Base-by-base conservation (phyloP, 805 yeast genomes). In the Hanseniaspora lindneri region DNA sequence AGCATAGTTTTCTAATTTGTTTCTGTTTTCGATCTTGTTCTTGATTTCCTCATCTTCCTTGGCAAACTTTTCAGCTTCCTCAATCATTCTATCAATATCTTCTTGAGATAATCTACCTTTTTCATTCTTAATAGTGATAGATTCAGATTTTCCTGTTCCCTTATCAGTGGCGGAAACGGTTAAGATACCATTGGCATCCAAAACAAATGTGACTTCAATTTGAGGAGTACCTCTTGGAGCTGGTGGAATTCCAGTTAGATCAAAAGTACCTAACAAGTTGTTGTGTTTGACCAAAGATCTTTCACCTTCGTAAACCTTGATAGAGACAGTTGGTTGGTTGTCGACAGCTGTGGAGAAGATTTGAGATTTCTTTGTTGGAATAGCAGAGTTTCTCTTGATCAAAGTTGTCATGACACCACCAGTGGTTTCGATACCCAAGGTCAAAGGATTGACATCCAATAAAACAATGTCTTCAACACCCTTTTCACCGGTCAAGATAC, bases 371-470 rank as follows among this genome's bases (percentile, higher is more conserved):
- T 83, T 83, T 53, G 96, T 85, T 68, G 96, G 96, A 56, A 87
- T 88, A 54, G 95, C 85, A 49, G 96, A 83, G 72, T 87, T 87
- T 76, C 96, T 83, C 70, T 83, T 83, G 66, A 87, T 87, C 67
- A 87, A 77, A 63, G 88, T 84, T 57, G 96, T 87, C 96, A 87
- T 87, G 56, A 87, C 94, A 69, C 96, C 96, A 66, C 96, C 96
- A 49, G 95, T 82, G 58, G 96, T 88, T 72, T 87, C 96, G 65
- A 87, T 88, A 75, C 96, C 96, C 55, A 87, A 68, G 49, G 96
- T 87, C 64, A 87, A 77, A 60, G 96, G 94, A 60, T 88, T 85
- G 54, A 87, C 96, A 71, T 87, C 96, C 62, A 88, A 76, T 62
- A 87, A 73, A 55, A 89, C 89, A 59, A 83, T 80, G 64, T 83